Base-by-base conservation (phyloP, 2,329 filamentous ascomycete species). In the Ceratocystis variospora region DNA sequence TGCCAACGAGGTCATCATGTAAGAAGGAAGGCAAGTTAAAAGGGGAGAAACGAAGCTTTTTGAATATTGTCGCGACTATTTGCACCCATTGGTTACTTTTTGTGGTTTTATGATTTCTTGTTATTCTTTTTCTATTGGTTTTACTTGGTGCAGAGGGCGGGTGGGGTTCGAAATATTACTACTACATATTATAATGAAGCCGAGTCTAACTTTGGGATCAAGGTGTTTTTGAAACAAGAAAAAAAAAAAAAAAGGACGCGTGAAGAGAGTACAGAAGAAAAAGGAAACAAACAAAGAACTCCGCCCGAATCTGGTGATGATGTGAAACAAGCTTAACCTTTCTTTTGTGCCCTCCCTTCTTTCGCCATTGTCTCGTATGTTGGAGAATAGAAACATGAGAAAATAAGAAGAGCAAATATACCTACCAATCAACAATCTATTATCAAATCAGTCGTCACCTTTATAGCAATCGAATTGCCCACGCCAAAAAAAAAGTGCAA, bases 1-100 rank as follows among this genome's bases (percentile, higher is more conserved):
- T 68, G 77, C 85, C 69, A 92, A 93, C 73, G 85, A 87, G 75
- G 89, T 96, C 73, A 96, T 96, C 75, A 96, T 96, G 92, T 96
- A 83, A 81, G 48, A n/a, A 19, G 37, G 22, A 7, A 19, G 37
- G 12, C 10, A 5, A 8, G 10, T 41, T 41, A 41, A 31, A 45
- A 8, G 25, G 15, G 25, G 15, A 46, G 19, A 5, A 28, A 12
- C 5, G 31, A 22, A 22, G 25, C 44, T 41, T 50, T 41, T 48
- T 61, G 37, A 31, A 61, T 31, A 65, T 48, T 28, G 25, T 65
- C 37, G 31, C 46, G 31, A 63, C 25, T 50, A 48, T 17, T 62
- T 48, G 22, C 44, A 33, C 25, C 48, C 19, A 31, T 63, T 44
- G 31, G n/a, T 31, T 22, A 37, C 41, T 66, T 66, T n/a, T 33